Evolutionary conservation across 352 stramenopile species (phyloP), one percentile per base, ranked within the genome.

Genomic region (Halophytophthora batemanensis): DNA sequence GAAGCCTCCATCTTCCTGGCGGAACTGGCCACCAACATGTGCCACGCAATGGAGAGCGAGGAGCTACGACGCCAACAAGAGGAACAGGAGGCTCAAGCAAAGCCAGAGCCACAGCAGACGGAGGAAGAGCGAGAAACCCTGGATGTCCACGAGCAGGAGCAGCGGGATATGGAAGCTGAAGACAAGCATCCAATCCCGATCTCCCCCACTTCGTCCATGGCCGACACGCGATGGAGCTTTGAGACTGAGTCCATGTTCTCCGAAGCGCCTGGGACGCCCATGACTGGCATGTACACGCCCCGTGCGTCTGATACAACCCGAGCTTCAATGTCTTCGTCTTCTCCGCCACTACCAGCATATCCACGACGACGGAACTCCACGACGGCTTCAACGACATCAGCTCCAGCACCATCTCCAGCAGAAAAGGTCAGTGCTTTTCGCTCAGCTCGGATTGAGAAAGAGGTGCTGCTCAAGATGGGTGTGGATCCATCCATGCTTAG

Each of bases 1-100:
- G 82, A 92, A 54, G 64, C 75, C 31, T 79, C 82, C n/a, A 80
- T 92, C 28, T 83, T 92, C 35, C 54, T 92, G 35, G 71, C 79
- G 0, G 82, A 92, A 41, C 45, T 90, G 17, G 82, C 78, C 3
- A 90, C 78, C 12, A 89, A 92, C 50, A 50, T 92, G 7, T 69
- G 79, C 55, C 82, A 92, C 52, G 66, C 74, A 23, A 50, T 90
- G 1, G 78, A 90, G 38, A 74, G 69, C 19, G 78, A 90, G 50
- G 66, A 68, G 4, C 55, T 63, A 43, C 64, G 75, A 10, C 64
- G 58, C 8, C 43, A 71, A 15, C 33, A 59, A 11, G 40, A 51
- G 11, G 37, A 63, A 23, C 39, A 46, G 14, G 31, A 55, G 21
- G 21, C 42, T 38, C 48, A 63, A 25, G 31, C 36, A 23, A 39